Base-by-base conservation (phyloP, 306 rosid genomes). In the Fragaria vesca region DNA sequence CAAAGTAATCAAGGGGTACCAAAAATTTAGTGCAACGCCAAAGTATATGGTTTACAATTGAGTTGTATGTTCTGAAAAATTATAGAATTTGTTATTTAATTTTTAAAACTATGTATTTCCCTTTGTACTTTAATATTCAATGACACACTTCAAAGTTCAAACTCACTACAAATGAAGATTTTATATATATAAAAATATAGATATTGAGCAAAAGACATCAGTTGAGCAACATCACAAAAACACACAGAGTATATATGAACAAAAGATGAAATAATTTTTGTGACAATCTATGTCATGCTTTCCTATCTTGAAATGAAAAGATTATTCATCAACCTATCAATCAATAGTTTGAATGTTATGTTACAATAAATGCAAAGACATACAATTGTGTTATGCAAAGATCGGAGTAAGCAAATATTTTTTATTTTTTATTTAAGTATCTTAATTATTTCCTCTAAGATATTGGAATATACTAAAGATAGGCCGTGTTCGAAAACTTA, bases 21-120 rank as follows among this genome's bases (percentile, higher is more conserved):
- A 95, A 60, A 95, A 95, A 84, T 95, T 91, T 88, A 95, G 99
- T 84, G 99, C 99, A 15, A 95, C 97, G 11, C 99, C 99, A 17
- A 95, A 91, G 77, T 95, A 95, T 76, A 93, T 95, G 99, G 97
- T 32, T 32, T 32, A 32, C 34, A 32, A 95, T 73, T 95, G 81
- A 94, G 86, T 32, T 2, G 34, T 2, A 32, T 2, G 34, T 32
- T 2, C 34, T 32, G 4, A 2, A 32, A 32, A 32, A 32, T 0
- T 2, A 32, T 30, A 30, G 32, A 30, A 30, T 30, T 58, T 40
- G 45, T 42, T 5, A 6, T 5, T 42, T 38, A 38, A 38, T 38
- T 38, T 38, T 38, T 38, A 32, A 32, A 32, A 32, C 34, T 32
- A 32, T 32, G 3, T 32, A 32, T 32, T 30, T 30, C 32, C 32